Conservation (phyloP, 1,139 yeast species). For the Casaregolazyma suthepensis region DNA sequence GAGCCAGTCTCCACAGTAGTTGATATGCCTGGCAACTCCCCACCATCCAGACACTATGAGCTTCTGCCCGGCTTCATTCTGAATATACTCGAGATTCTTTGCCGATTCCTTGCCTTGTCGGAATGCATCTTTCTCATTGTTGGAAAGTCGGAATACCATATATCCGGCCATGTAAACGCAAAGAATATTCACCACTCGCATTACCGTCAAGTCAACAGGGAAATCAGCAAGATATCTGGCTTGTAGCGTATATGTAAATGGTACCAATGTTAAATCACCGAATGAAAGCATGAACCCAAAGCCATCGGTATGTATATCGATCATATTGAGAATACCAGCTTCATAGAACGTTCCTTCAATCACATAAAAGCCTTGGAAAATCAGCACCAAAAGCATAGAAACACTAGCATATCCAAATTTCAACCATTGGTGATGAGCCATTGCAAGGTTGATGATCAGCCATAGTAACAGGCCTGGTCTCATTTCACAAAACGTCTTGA, state of each 20-base stretch:
- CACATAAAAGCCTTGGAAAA: constrained; percentile 74
- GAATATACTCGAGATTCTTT: constrained; percentile 56
- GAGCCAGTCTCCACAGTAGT: constrained; percentile 93
- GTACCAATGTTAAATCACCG: constrained; percentile 93
- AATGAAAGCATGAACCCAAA: constrained; percentile 93
- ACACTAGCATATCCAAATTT: constrained; percentile 56
- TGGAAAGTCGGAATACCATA: constrained; percentile 76
- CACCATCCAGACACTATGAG: constrained; percentile 93
- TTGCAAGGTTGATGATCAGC: constrained; percentile 71
- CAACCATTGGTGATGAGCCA: constrained; percentile 75
- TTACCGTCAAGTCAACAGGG: constrained; percentile 51
- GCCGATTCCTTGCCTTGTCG: constrained; percentile 67
- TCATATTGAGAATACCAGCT: constrained; percentile 84
- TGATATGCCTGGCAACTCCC: constrained; percentile 87
- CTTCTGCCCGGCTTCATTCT: constrained; percentile 72
- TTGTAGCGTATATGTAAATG: constrained; percentile 85
- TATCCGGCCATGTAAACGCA: constrained; percentile 56
- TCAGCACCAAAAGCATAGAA: constrained; percentile 62
- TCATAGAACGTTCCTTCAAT: constrained; percentile 91
- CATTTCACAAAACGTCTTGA: constrained; percentile 86
- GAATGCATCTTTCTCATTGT: constrained; percentile 78
- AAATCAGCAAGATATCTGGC: constrained; percentile 71
- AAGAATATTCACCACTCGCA: constrained; percentile 35
- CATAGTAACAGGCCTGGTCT: constrained; percentile 92
- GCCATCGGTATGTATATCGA: constrained; percentile 94